Conservation (phyloP, 108 stramenopile genomes). For the Aurantiochytrium sp. region DNA sequence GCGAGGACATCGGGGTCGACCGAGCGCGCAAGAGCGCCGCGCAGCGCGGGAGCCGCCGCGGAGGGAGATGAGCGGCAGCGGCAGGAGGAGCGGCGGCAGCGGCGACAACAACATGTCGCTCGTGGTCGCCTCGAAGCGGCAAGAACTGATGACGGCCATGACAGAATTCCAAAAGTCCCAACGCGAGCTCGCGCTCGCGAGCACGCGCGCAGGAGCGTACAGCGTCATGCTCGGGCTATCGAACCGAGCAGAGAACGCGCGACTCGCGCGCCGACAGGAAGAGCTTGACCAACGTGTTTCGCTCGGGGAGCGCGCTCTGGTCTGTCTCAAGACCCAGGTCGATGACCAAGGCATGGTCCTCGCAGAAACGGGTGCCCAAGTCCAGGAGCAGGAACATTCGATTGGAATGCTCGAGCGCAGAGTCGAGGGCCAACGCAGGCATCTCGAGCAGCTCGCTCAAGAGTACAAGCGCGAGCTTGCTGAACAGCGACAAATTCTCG, state of each 20-base stretch:
- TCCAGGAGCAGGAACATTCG: not conserved
- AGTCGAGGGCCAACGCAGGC: not conserved
- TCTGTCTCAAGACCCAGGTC: not conserved
- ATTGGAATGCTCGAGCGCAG: not conserved
- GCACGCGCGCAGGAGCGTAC: not conserved
- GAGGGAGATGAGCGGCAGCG: no score
- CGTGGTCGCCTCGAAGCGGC: no score
- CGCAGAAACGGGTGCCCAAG: not conserved
- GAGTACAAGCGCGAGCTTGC: not conserved
- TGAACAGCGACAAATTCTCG: not conserved
- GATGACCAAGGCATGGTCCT: not conserved
- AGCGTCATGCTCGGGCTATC: not conserved
- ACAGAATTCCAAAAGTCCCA: not conserved
- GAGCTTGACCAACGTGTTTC: not conserved
- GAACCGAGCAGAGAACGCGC: not conserved
- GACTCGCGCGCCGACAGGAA: not conserved
- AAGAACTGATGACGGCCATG: no score
- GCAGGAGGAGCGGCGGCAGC: no score
- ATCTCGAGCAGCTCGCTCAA: not conserved
- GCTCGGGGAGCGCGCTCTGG: not conserved
- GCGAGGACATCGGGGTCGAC: no score
- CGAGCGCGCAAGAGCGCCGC: no score
- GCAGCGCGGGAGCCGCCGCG: no score
- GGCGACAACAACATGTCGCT: no score
- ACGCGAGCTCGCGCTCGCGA: not conserved